A percentile compares a stretch with the other conserved stretches of the same genome.
These are phyloP conservation scores for Tulasnella sp. DNA, from an alignment of 768 basidiomycete species.

Conservation along the genomic window DNA sequence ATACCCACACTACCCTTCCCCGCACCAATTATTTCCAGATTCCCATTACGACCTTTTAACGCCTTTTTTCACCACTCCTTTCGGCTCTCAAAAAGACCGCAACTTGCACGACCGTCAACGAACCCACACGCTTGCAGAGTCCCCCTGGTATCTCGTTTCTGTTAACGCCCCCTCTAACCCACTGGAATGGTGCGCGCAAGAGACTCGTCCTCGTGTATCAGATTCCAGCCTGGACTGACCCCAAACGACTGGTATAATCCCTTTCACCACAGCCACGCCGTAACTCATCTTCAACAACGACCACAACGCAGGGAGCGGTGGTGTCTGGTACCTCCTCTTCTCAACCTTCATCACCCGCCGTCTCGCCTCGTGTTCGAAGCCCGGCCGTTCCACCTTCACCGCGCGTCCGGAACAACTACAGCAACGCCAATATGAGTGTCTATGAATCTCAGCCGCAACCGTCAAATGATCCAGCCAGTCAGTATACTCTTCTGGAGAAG, in stretches of 20 bases:
- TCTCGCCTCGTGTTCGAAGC: background rate
- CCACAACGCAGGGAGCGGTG: background rate
- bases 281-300: background rate
- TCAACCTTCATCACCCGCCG: background rate
- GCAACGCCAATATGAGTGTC: background rate
- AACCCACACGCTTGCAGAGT: background rate
- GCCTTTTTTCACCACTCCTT: background rate
- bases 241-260: background rate
- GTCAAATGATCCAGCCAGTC: conserved; percentile 70
- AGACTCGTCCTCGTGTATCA: background rate
- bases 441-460: conserved; percentile 5
- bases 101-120: background rate
- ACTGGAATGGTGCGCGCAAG: background rate
- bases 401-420: background rate
- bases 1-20: background rate
- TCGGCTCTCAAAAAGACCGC: background rate
- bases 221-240: background rate
- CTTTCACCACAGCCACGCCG: background rate
- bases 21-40: background rate
- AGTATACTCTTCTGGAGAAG: conserved; percentile 91
- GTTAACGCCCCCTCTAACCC: background rate
- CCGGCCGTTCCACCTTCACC: background rate
- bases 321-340: background rate
- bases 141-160: background rate
- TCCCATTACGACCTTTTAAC: background rate